Conservation (phyloP, 2,329 filamentous ascomycete species). For the Colletotrichum sp. region DNA sequence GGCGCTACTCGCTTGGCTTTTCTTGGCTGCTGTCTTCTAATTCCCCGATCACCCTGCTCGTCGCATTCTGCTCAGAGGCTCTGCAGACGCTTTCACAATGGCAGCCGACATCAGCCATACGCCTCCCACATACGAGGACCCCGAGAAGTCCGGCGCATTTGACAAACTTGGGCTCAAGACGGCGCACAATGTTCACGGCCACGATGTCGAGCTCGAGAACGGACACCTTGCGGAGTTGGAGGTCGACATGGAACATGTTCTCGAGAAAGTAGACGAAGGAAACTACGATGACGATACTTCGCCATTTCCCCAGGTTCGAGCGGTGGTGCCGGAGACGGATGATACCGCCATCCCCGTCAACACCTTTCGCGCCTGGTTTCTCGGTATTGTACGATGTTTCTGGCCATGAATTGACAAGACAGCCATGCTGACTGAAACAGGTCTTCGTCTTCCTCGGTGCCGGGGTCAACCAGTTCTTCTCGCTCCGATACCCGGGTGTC, state of each 20-base stretch:
- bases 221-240: constrained; percentile 16
- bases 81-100: background rate
- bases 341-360: constrained; percentile 32
- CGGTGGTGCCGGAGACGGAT: constrained; percentile 44
- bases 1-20: constrained; percentile 14
- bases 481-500: constrained; percentile 43
- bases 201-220: constrained; percentile 10
- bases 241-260: constrained; percentile 9
- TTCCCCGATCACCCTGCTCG: background rate
- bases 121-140: background rate
- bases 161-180: background rate
- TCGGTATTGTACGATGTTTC: constrained; percentile 42
- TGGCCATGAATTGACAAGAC: too few relatives aligned
- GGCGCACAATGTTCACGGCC: background rate
- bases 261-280: background rate
- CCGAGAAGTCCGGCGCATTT: background rate
- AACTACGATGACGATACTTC: constrained; percentile 28
- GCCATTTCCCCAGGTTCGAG: constrained; percentile 39
- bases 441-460: constrained; percentile 29
- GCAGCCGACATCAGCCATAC: constrained; percentile 6
- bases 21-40: background rate
- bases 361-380: constrained; percentile 48
- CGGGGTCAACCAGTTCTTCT: constrained; percentile 43
- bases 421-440: background rate
- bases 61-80: background rate